Evolutionary conservation across 176 grass and related monocot genomes (phyloP).

Genomic region (Dendrocalamus sinicus): DNA sequence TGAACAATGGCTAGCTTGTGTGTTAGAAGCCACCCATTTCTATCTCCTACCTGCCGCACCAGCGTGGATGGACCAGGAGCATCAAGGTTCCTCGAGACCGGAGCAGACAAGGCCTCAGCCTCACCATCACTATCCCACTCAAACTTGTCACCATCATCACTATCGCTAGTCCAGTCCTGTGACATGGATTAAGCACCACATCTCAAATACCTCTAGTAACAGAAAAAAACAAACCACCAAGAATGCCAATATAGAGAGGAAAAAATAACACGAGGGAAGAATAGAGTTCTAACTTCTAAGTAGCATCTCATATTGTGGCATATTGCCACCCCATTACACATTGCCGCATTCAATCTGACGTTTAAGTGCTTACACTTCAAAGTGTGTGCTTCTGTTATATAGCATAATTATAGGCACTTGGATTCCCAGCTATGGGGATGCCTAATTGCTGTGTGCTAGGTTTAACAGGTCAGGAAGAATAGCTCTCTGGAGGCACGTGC

Average conservation of each 20-base stretch:
- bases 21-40: background rate
- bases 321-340: background rate
- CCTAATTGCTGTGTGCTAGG: background rate
- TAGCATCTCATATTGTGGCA: constrained; percentile 5
- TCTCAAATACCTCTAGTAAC: constrained; percentile 11
- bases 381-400: background rate
- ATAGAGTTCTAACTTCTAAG: background rate
- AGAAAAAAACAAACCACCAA: background rate
- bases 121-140: constrained; percentile 48
- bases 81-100: background rate
- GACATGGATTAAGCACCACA: background rate
- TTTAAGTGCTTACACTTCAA: background rate
- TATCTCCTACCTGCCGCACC: constrained; percentile 32
- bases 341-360: background rate
- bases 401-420: background rate
- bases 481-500: background rate
- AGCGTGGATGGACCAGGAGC: constrained; percentile 13
- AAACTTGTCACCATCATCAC: constrained; percentile 40
- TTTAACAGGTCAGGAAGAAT: background rate
- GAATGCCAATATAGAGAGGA: background rate
- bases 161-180: constrained; percentile 55
- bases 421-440: constrained; percentile 1
- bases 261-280: background rate
- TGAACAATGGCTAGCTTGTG: constrained; percentile 3
- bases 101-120: constrained; percentile 3